These are phyloP conservation scores for Malania oleifera DNA, from an alignment of 164 flowering plant species.

Conservation along the genomic window DNA sequence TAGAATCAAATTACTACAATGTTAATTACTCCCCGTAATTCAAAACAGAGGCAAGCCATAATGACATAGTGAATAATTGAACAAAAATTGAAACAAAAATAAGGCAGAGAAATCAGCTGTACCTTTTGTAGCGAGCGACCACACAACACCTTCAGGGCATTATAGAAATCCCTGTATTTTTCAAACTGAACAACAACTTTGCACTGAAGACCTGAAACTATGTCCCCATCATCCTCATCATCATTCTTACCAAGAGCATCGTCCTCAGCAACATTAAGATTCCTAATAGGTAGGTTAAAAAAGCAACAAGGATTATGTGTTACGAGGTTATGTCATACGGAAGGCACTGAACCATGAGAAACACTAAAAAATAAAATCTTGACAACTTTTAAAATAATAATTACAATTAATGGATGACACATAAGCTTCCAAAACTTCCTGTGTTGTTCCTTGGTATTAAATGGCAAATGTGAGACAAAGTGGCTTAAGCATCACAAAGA, in stretches of 20 bases:
- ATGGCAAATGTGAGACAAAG: too few species aligned
- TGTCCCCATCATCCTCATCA: slow-evolving; percentile 37
- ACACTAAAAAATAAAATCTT: too few species aligned
- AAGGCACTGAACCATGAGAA: neutral
- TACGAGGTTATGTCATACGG: slow-evolving; percentile 9
- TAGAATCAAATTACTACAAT: too few species aligned
- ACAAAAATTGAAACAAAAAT: neutral
- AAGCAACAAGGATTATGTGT: neutral
- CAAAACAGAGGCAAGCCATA: neutral
- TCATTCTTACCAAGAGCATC: slow-evolving; percentile 57
- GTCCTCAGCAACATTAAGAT: slow-evolving; percentile 79
- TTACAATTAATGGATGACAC: too few species aligned
- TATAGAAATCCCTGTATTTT: slow-evolving; percentile 56
- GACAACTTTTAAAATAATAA: too few species aligned
- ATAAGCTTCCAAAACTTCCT: too few species aligned
- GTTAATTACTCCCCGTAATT: too few species aligned
- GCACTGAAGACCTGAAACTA: slow-evolving; percentile 81
- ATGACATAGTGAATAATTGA: neutral
- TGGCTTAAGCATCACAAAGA: too few species aligned
- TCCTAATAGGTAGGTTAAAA: slow-evolving; percentile 41
- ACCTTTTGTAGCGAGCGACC: slow-evolving; percentile 95
- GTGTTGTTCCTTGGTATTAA: too few species aligned
- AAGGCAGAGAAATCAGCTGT: slow-evolving; percentile 2
- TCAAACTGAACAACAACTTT: slow-evolving; percentile 82
- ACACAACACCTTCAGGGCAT: slow-evolving; percentile 65